phyloP scores from a whole-genome alignment of 108 stramenopile genomes.

The Cyclostephanos tholiformis region DNA sequence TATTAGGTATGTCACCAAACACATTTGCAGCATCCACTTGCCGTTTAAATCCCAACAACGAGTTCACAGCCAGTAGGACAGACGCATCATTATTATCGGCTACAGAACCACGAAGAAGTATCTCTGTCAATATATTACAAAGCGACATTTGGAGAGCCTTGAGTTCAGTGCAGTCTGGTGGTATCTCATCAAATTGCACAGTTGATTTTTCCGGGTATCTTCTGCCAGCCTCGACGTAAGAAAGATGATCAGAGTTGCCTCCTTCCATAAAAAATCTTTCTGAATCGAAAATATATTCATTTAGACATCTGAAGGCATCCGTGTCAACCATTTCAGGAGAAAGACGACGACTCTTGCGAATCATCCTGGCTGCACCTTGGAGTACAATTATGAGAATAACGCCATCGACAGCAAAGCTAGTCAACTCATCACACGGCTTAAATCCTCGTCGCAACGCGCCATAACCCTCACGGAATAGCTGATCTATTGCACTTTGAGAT shows the following conservation, averaged over 20 bases:
- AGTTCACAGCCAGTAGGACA: background rate
- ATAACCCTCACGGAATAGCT: background rate
- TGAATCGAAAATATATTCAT: constrained; percentile 13
- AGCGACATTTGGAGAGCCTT: constrained; percentile 11
- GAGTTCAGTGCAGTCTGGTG: background rate
- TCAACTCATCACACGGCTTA: constrained; percentile 5
- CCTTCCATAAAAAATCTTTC: constrained; percentile 13
- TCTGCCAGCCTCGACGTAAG: background rate
- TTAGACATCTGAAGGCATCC: background rate
- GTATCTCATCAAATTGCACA: background rate
- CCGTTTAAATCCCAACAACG: constrained; percentile 12
- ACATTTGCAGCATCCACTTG: background rate
- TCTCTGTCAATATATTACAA: constrained; percentile 28
- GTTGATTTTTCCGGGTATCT: background rate
- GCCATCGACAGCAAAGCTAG: constrained; percentile 8
- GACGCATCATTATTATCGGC: background rate
- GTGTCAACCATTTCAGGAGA: constrained; percentile 11
- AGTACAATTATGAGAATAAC: constrained; percentile 16
- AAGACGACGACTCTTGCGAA: background rate
- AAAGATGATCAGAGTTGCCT: background rate
- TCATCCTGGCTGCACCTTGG: constrained; percentile 18
- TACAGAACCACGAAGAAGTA: constrained; percentile 6
- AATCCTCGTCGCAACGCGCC: constrained; percentile 6
- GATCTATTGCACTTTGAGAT: background rate
- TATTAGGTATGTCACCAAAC: background rate